phyloP scores from a whole-genome alignment of 176 grass and related monocot genomes.

The Avena insularis region DNA sequence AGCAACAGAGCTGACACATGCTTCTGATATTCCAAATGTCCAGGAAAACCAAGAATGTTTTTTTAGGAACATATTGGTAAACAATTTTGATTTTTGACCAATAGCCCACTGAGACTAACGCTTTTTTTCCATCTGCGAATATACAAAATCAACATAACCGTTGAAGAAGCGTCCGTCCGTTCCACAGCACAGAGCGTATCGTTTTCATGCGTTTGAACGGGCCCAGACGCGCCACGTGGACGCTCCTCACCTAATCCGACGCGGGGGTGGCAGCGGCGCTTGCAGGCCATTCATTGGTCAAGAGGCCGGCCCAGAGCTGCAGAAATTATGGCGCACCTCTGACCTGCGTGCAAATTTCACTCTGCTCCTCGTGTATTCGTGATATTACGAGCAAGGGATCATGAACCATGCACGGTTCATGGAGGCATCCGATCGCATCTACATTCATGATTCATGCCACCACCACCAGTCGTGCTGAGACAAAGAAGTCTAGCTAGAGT shows the following conservation, averaged over 20 bases:
- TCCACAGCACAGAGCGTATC: background rate
- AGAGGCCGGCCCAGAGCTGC: background rate
- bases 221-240: background rate
- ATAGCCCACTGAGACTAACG: too few relatives aligned
- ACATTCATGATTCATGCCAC: slow-evolving; percentile 12
- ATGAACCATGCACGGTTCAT: slow-evolving; percentile 25
- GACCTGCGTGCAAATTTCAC: background rate
- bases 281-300: slow-evolving; percentile 26
- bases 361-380: background rate
- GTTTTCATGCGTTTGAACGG: slow-evolving; percentile 2
- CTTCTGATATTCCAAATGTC: background rate
- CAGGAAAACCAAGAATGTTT: background rate
- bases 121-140: background rate
- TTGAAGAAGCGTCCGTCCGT: background rate
- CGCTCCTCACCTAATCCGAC: background rate
- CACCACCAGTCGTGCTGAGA: background rate
- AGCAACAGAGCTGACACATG: too few relatives aligned
- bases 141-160: background rate
- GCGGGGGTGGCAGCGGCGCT: background rate
- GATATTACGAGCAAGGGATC: slow-evolving; percentile 1
- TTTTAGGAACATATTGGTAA: background rate
- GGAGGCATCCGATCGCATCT: background rate
- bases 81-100: too few relatives aligned
- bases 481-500: background rate
- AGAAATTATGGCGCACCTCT: background rate